Evolutionary conservation across 2,329 filamentous ascomycete genomes (phyloP), one percentile per base, ranked within the genome.

Genomic region (Huntiella moniliformis): DNA sequence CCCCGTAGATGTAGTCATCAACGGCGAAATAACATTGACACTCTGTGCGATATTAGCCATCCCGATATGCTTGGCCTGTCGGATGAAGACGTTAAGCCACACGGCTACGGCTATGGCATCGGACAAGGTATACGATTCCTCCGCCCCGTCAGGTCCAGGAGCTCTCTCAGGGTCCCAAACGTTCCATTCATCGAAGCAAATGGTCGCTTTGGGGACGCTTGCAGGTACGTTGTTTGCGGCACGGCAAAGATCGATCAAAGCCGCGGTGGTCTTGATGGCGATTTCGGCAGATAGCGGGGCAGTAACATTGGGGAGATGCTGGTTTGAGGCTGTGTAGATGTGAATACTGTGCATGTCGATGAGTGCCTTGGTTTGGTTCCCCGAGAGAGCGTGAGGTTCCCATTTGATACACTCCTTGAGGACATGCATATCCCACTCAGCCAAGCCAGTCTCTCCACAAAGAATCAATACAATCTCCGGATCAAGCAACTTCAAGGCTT

Each of bases 181-280:
- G 57, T 86, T 87, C 82, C 82, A 86, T 60, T 86, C 81, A 57
- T 87, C 82, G 56, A 86, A 86, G 65, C 81, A 86, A 57, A 87
- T 83, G 44, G 70, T 79, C 40, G 74, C 78, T 3, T 70, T 64
- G 3, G 72, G 70, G n/a, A 77, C 71, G 0, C 65, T 63, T 0
- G 68, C 61, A 0, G 77, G 69, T 0, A 79, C 68, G 36, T 65
- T 62, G 58, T 80, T 79, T 57, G 83, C 77, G 55, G 83, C 77
- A 32, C 77, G 68, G 0, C 81, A 81, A 1, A 86, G 70, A 56
- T 86, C 80, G 52, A 85, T 83, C 2, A 85, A 63, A 1, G 68
- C 65, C 2, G 72, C 72, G 2, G 78, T 69, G 52, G 83, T 77
- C 56, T 83, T 69, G 52, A 86, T 85, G 3, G 79, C 77, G 22